Evolutionary conservation across 257 asterid genomes (phyloP), one percentile per base, ranked within the genome.

Genomic region (Rhazya stricta): DNA sequence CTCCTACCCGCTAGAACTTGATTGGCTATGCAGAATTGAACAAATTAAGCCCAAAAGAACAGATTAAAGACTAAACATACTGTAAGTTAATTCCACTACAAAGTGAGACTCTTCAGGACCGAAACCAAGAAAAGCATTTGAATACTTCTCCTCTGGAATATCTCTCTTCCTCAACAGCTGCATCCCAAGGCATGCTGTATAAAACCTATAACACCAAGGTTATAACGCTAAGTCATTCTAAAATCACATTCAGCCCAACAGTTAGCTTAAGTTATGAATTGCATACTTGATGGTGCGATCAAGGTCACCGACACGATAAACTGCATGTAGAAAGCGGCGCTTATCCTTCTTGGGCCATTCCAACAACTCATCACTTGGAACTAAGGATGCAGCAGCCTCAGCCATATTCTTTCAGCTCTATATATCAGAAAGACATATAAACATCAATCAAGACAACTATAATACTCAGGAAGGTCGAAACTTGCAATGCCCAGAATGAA

Each of bases 121-220:
- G 86, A 91, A 95, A n/a, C 99, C 99, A 65, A 95, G 98, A 82
- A 95, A 95, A 74, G 99, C 99, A 81, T 95, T 95, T 18, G 99
- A 82, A 77, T 95, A 95, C 79, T 91, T 91, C 81, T 95, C 99
- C 66, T 91, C 98, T 0, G 97, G 99, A 51, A 95, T 68, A 78
- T 95, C 96, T 75, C 99, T 86, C 83, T 94, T 82, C 91, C 99
- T 90, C 88, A 94, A 79, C 16, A 94, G 82, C 89, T 89, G 87
- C 99, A 94, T 94, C 62, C 99, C 99, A 73, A 94, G 81, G 71
- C 94, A 87, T 79, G 92, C 99, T 0, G 99, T 94, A 84, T 94
- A 94, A 82, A 92, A 95, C 89, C 98, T 94, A 72, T 45, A 72
- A 66, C 45, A 37, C n/a, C 12, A 71, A 83, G 32, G 34, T 60